These are phyloP conservation scores for Galerina sulciceps DNA, from an alignment of 768 basidiomycete genomes.

Conservation along the genomic window DNA sequence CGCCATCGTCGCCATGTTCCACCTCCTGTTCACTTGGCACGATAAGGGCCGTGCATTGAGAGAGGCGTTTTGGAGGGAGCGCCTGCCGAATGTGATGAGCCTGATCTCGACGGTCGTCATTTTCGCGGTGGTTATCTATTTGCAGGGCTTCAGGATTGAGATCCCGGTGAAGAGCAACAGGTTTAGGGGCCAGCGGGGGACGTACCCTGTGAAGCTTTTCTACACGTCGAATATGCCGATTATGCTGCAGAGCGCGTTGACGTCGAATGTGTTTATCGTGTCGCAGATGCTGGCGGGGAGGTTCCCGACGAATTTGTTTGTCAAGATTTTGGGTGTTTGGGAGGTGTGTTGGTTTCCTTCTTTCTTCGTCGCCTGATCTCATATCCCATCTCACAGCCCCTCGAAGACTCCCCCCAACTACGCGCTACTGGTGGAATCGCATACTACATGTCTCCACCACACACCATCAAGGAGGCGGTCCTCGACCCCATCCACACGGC, in stretches of 20 bases:
- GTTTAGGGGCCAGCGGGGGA: conserved; percentile 94
- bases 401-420: conserved; percentile 93
- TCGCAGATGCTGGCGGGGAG: conserved; percentile 93
- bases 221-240: conserved; percentile 99
- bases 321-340: conserved; percentile 94
- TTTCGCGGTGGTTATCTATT: conserved; percentile 95
- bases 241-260: conserved; percentile 95
- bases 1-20: conserved; percentile 95
- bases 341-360: conserved; percentile 64
- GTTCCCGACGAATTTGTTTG: conserved; percentile 91
- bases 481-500: conserved; percentile 93
- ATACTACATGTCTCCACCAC: conserved; percentile 99
- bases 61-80: conserved; percentile 97
- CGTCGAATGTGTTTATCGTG: conserved; percentile 93
- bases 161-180: conserved; percentile 97
- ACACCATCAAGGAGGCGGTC: conserved; percentile 85
- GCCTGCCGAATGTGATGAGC: conserved; percentile 98
- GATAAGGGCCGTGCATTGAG: conserved; percentile 96
- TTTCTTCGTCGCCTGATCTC: too few species aligned
- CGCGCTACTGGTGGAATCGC: conserved; percentile 88
- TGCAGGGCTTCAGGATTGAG: conserved; percentile 98
- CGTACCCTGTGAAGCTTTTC: conserved; percentile 97
- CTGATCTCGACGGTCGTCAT: conserved; percentile 89
- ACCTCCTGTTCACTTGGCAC: conserved; percentile 96
- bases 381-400: conserved; percentile 61